Base-by-base conservation (phyloP, 2,329 filamentous ascomycete genomes). In the Claviceps africana region DNA sequence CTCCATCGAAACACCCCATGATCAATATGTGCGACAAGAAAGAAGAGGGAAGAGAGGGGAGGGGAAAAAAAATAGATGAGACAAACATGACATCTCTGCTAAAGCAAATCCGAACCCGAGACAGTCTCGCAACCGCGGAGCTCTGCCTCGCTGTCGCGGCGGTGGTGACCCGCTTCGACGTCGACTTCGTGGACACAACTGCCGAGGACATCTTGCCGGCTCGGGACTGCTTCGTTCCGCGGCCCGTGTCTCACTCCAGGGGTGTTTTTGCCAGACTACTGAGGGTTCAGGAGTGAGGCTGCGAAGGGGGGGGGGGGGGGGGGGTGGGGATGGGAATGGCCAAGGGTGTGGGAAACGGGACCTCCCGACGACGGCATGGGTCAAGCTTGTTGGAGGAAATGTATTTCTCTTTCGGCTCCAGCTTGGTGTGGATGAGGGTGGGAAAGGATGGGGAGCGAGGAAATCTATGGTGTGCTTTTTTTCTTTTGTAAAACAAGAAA, bases 181-280 rank as follows among this genome's bases (percentile, higher is more conserved):
- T 49, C 17, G 35, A 49, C 13, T 42, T 49, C 13, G 25, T 40
- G 9, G 47, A 25, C 17, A 37, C 47, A 31, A 17, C 31, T 11
- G 31, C 13, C 4, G 21, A 49, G 22, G 47, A 49, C 22, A 15
- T 49, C 15, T 10, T 25, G 9, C 37, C 31, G 2, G 47, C 37
- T 68, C 0, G 66, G 62, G 1, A 61, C 60, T 11, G 62, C 61
- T 57, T 59, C 62, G 0, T 58, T 72, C 19, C 40, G n/a, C 40
- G 40, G 7, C 40, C 40, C 4, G 40, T 43, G 19, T 25, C 10
- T 43, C 40, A 43, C 11, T 43, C 40, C 19, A 43, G 15, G 11
- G 40, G 21, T 2, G 40, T 43, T 25, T 43, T 43, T 15, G 40
- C 21, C 13, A 37, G 17, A 15, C 13, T 37, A 15, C 33, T 15